Conservation (phyloP, 2,329 filamentous ascomycete genomes). For the Teratosphaeria gauchensis region DNA sequence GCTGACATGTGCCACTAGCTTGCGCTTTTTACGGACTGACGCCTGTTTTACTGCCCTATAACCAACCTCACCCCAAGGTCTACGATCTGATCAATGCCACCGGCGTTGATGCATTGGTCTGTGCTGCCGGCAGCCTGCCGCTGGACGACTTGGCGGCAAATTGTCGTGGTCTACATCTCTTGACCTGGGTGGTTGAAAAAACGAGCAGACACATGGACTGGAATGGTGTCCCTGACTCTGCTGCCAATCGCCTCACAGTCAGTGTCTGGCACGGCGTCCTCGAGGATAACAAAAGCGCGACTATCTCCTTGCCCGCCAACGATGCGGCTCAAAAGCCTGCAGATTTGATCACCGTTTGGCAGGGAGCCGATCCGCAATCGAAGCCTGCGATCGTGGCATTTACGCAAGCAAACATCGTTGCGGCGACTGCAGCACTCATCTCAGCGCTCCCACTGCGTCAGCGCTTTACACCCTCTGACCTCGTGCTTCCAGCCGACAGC, state of each 20-base stretch:
- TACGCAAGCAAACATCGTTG: constrained; percentile 73
- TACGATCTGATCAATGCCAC: constrained; percentile 63
- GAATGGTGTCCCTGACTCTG: constrained; percentile 75
- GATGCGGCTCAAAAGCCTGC: constrained; percentile 43
- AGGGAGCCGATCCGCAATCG: constrained; percentile 36
- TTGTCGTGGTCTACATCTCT: constrained; percentile 61
- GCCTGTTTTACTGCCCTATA: constrained; percentile 75
- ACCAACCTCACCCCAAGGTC: constrained; percentile 59
- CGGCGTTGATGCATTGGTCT: constrained; percentile 71
- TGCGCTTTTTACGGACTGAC: constrained; percentile 83
- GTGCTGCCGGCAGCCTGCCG: constrained; percentile 77
- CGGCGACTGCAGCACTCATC: constrained; percentile 71
- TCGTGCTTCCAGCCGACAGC: constrained; percentile 76
- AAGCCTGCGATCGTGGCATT: constrained; percentile 69
- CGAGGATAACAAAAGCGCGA: constrained; percentile 52
- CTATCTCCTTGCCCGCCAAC: constrained; percentile 54
- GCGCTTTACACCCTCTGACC: constrained; percentile 62
- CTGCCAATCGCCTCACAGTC: constrained; percentile 65
- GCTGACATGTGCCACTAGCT: constrained; percentile 38
- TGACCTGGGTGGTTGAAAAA: constrained; percentile 88
- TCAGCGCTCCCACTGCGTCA: constrained; percentile 66
- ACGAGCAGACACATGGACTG: constrained; percentile 91
- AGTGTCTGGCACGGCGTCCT: constrained; percentile 90
- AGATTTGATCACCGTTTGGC: constrained; percentile 57
- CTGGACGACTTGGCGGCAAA: constrained; percentile 61